These are phyloP conservation scores for Paxillus rubicundulus DNA, from an alignment of 768 basidiomycete species.

Conservation along the genomic window DNA sequence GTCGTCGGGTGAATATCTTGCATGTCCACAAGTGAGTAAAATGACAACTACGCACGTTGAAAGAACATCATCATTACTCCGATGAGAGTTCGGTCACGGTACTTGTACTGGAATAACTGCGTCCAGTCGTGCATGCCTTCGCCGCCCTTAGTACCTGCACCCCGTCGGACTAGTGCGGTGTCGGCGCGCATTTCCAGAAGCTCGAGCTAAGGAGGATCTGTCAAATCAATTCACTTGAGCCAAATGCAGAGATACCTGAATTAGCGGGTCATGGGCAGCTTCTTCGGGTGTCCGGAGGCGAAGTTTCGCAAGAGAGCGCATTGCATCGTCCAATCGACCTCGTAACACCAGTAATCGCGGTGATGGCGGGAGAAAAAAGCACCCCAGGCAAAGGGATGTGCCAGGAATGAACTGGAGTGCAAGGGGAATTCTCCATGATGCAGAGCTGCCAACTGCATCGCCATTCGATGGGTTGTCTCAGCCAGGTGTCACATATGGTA, in stretches of 20 bases:
- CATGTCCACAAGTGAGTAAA: background rate
- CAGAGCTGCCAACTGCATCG: conserved; percentile 51
- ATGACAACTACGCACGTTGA: conserved; percentile 54
- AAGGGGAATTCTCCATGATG: conserved; percentile 78
- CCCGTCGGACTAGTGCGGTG: conserved; percentile 47
- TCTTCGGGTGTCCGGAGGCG: conserved; percentile 49
- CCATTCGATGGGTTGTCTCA: background rate
- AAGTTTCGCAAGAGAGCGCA: conserved; percentile 49
- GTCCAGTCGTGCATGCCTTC: conserved; percentile 44
- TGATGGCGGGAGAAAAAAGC: conserved; percentile 47
- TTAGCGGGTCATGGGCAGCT: conserved; percentile 45
- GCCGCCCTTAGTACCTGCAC: conserved; percentile 18
- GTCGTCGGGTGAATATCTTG: background rate
- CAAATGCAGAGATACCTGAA: conserved; percentile 38
- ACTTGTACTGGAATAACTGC: conserved; percentile 50
- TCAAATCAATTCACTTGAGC: background rate
- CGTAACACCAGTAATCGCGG: conserved; percentile 47
- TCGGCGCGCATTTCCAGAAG: conserved; percentile 76
- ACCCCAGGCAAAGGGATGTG: conserved; percentile 59
- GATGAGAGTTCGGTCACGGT: conserved; percentile 61
- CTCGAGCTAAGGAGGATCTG: conserved; percentile 50
- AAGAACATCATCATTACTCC: conserved; percentile 79
- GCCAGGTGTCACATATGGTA: conserved; percentile 1
- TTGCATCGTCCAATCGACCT: conserved; percentile 57
- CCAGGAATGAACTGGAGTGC: conserved; percentile 72